Conservation (phyloP, 2,329 filamentous ascomycete species). For the Colletotrichum sp. region DNA sequence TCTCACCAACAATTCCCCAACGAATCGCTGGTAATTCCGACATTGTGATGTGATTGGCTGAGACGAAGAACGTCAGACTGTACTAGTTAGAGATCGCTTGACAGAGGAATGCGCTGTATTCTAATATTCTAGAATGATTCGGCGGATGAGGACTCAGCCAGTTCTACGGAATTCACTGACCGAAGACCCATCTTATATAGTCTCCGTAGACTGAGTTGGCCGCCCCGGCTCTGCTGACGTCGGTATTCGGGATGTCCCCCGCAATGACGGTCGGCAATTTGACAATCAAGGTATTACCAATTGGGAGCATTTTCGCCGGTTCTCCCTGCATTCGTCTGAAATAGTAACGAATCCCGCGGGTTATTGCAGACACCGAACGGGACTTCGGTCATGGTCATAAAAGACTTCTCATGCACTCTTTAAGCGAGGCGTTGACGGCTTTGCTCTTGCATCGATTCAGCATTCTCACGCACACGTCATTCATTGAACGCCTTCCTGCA, state of each 20-base stretch:
- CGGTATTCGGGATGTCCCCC: neutral
- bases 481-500: neutral
- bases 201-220: neutral
- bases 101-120: neutral
- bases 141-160: neutral
- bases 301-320: neutral
- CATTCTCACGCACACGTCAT: neutral
- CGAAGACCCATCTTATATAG: neutral
- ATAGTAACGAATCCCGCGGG: neutral
- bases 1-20: constrained; percentile 36
- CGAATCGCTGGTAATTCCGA: constrained; percentile 27
- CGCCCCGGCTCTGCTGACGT: neutral
- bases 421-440: neutral
- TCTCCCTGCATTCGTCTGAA: neutral
- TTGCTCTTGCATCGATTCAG: neutral
- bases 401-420: neutral
- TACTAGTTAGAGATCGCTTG: neutral
- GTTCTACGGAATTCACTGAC: neutral
- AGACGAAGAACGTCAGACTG: neutral
- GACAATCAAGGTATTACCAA: neutral
- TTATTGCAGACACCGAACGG: neutral
- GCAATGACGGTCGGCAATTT: neutral
- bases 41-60: neutral
- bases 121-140: neutral
- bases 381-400: neutral